Conservation (phyloP, 495 filamentous ascomycete species). For the Penicillium cosmopolitanum region DNA sequence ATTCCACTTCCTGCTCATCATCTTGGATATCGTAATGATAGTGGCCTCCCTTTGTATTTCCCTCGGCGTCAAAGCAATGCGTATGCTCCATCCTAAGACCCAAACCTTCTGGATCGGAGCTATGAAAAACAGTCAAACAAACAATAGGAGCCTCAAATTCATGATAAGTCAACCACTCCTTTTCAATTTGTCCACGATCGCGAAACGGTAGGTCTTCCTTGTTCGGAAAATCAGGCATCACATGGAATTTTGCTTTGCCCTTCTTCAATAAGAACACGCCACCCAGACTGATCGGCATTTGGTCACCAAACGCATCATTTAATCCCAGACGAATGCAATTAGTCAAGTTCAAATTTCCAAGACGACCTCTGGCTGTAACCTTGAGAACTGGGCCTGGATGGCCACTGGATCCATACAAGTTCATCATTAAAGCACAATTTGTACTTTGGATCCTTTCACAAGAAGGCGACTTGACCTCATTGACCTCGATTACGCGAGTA, state of each 20-base stretch:
- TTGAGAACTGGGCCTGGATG: conserved; percentile 37
- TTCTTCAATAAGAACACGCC: conserved; percentile 41
- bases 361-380: conserved; percentile 31
- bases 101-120: conserved; percentile 35
- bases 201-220: conserved; percentile 32
- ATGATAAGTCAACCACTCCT: conserved; percentile 41
- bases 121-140: conserved; percentile 45
- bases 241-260: conserved; percentile 40
- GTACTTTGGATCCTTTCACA: conserved; percentile 19
- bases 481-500: conserved; percentile 20
- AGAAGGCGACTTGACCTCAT: conserved; percentile 7
- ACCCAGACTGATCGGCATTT: conserved; percentile 35
- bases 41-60: conserved; percentile 35
- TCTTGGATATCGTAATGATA: conserved; percentile 44
- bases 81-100: conserved; percentile 48
- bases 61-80: conserved; percentile 43
- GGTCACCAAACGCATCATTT: conserved; percentile 28
- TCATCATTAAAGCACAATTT: conserved; percentile 44
- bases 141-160: conserved; percentile 38
- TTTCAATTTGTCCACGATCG: conserved; percentile 26
- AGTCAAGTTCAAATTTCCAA: conserved; percentile 35
- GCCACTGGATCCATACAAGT: conserved; percentile 39
- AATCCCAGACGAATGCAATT: conserved; percentile 36
- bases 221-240: conserved; percentile 51
- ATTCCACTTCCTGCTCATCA: conserved; percentile 35